Evolutionary conservation across 2,329 filamentous ascomycete species (phyloP), one percentile per base, ranked within the genome.

Genomic region (Neocatenulostroma microsporum): DNA sequence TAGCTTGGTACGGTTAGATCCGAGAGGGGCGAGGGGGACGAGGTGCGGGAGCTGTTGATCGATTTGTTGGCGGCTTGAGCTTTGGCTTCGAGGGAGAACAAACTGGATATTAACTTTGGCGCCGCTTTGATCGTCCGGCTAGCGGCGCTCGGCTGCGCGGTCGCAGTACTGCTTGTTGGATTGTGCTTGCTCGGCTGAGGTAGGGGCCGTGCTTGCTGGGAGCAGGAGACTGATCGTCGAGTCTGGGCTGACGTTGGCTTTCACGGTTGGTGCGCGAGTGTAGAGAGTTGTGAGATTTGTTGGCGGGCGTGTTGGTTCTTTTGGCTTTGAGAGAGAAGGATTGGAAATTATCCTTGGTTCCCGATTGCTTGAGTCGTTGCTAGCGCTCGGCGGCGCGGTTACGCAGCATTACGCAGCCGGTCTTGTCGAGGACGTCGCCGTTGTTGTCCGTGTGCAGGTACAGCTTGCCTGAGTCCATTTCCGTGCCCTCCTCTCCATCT

Each of bases 91-190:
- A 60, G 44, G 3, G 44, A 45, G 24, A 50, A n/a, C n/a, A n/a
- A 39, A 11, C 24, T 35, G 31, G 41, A 48, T 15, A 15, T 40
- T 41, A 31, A 29, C 36, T 15, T 55, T 15, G 38, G 28, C n/a
- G 38, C 38, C 40, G 6, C 26, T 37, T 63, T 72, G 3, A 73
- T 76, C 50, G 80, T 79, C 38, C 71, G 76, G 74, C 40, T 73
- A 59, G 6, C 81, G 71, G 13, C 81, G 71, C 56, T 84, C 79
- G 49, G 74, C 78, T 5, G 81, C 81, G 21, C 81, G 70, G 52
- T 85, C 81, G 17, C 77, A 71, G 53, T 81, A 82, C n/a, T 45
- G 37, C 11, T 29, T 18, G 18, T 42, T 32, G 9, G 13, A 39
- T 17, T 36, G 33, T 30, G 34, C 26, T 32, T 19, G 14, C 18